These are phyloP conservation scores for Fraxinus angustifolia DNA, from an alignment of 305 asterid genomes.

Conservation along the genomic window DNA sequence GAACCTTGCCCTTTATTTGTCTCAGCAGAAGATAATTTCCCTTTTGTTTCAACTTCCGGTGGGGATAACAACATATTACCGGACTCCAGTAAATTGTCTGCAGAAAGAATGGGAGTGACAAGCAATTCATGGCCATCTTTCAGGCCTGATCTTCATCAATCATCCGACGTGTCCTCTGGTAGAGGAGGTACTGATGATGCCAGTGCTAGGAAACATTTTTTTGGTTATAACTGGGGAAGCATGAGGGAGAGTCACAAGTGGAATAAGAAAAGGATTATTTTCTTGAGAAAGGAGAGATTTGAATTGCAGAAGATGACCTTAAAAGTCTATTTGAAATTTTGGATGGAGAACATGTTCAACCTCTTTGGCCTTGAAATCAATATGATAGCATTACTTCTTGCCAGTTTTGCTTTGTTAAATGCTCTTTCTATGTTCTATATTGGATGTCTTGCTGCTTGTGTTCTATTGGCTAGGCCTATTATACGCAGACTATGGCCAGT, in stretches of 20 bases:
- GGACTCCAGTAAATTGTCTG: constrained; percentile 44
- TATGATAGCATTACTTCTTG: constrained; percentile 78
- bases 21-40: constrained; percentile 57
- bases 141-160: constrained; percentile 35
- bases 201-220: constrained; percentile 44
- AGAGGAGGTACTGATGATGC: constrained; percentile 34
- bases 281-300: constrained; percentile 86
- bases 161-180: constrained; percentile 38
- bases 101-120: constrained; percentile 32
- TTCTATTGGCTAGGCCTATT: constrained; percentile 66
- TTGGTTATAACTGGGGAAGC: constrained; percentile 82
- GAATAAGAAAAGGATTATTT: constrained; percentile 65
- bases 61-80: constrained; percentile 42
- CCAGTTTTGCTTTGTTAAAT: constrained; percentile 92
- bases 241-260: constrained; percentile 80
- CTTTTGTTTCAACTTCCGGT: constrained; percentile 34
- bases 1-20: constrained; percentile 94
- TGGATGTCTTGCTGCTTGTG: constrained; percentile 83
- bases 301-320: constrained; percentile 83
- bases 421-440: constrained; percentile 76
- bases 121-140: constrained; percentile 57
- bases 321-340: constrained; percentile 81
- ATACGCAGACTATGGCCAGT: constrained; percentile 82
- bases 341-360: constrained; percentile 95
- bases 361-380: constrained; percentile 98